Conservation (phyloP, 2,329 filamentous ascomycete species). For the Sporothrix phasma region DNA sequence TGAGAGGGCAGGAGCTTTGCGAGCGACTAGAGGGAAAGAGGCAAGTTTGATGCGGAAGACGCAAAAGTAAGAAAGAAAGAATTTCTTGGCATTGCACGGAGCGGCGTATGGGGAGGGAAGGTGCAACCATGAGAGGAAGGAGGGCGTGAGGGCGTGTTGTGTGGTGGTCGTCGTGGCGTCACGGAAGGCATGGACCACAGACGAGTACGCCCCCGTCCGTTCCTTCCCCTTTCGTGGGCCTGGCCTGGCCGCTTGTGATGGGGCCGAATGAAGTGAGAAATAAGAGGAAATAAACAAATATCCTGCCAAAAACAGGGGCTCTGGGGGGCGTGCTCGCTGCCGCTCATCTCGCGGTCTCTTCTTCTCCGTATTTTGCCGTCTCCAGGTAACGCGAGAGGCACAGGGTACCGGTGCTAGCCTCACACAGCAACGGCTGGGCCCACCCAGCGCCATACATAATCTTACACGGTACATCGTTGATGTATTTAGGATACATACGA, state of each 20-base stretch:
- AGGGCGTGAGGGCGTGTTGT: neutral
- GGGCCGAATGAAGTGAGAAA: slow-evolving; percentile 9
- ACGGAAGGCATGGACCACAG: neutral
- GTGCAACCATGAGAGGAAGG: neutral
- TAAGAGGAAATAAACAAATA: neutral
- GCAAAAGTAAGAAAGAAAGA: slow-evolving; percentile 6
- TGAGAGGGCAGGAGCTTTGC: slow-evolving; percentile 2
- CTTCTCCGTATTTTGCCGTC: neutral
- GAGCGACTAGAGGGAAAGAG: neutral
- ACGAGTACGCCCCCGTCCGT: neutral
- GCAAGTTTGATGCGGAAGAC: neutral
- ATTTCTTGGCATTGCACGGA: slow-evolving; percentile 8
- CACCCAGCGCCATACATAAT: neutral
- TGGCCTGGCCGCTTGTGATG: neutral
- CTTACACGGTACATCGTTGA: neutral
- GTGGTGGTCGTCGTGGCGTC: neutral
- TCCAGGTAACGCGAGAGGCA: slow-evolving; percentile 7
- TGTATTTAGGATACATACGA: too few species aligned
- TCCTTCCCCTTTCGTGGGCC: slow-evolving; percentile 7
- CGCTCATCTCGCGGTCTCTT: neutral
- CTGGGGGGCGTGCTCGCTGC: neutral
- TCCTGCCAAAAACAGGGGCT: neutral
- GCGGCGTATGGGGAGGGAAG: neutral
- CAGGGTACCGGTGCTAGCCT: slow-evolving; percentile 6
- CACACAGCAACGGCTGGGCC: slow-evolving; percentile 12